Evolutionary conservation across 2,329 filamentous ascomycete genomes (phyloP), one percentile per base, ranked within the genome.

Genomic region (Neoscytalidium dimidiatum): DNA sequence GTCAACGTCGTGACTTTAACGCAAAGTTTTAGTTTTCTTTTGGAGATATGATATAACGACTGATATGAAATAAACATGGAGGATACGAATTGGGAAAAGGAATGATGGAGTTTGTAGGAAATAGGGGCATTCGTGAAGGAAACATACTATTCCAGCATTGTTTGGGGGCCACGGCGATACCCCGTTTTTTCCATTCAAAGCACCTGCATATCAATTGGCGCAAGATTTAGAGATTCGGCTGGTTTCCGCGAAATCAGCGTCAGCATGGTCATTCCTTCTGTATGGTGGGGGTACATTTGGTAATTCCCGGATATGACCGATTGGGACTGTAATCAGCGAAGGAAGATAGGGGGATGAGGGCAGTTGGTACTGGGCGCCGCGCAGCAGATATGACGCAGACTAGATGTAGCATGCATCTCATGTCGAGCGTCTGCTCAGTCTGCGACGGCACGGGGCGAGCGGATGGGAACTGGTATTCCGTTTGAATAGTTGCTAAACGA

Each of bases 141-240:
- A 23, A 44, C 56, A 46, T 60, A 60, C n/a, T 46, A 23, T 41
- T 33, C n/a, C n/a, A n/a, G n/a, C n/a, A n/a, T 31, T 35, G 60
- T 46, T 43, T 52, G 19, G 60, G 60, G 43, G 60, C 46, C 60
- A 52, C 31, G 33, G 46, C 31, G 19, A 29, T 14, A 17, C 35
- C 17, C 29, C 33, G 17, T 19, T 19, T 62, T 41, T 43, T 23
- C 19, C 17, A 29, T 62, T 62, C 35, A 14, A 17, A 26, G 38
- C 56, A 44, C 38, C 35, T 44, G 53, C 53, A 58, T 58, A 29
- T 58, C 33, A 26, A 60, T 60, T 44, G 56, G 56, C 56, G 56
- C 38, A 60, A 60, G 56, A 46, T 46, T 60, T 41, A 14, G 14
- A 46, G 38, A 60, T 11, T 28, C 23, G 56, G 56, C 56, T 9